Evolutionary conservation across 2,329 filamentous ascomycete species (phyloP).

Genomic region (Nigrospora sphaerica): DNA sequence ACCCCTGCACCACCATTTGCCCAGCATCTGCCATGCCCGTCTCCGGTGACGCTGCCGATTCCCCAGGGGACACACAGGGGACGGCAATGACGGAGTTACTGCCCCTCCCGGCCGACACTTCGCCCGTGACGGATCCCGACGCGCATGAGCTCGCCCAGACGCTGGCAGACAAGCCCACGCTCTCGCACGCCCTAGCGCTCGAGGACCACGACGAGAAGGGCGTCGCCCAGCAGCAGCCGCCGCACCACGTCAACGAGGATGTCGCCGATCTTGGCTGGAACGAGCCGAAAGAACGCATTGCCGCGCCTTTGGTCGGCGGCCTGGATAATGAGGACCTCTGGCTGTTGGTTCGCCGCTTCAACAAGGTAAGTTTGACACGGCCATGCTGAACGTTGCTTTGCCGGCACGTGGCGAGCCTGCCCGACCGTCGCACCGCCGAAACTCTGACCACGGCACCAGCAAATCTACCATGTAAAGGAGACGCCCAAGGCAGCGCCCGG

Average conservation of each 20-base stretch:
- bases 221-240: constrained; percentile 33
- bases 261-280: constrained; percentile 67
- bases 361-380: constrained; percentile 45
- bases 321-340: constrained; percentile 68
- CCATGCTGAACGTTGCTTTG: neutral
- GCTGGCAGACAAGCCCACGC: constrained; percentile 13
- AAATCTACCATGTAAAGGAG: constrained; percentile 62
- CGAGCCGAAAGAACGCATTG: constrained; percentile 46
- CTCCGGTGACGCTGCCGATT: neutral
- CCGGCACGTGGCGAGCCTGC: no score
- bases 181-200: constrained; percentile 36
- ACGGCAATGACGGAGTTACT: constrained; percentile 20
- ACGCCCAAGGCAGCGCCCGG: constrained; percentile 53
- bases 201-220: constrained; percentile 35
- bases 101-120: constrained; percentile 22
- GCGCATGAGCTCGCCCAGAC: constrained; percentile 11
- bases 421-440: constrained; percentile 13
- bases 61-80: neutral
- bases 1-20: no score
- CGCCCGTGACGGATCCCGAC: constrained; percentile 20
- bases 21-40: no score
- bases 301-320: constrained; percentile 56
- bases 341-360: constrained; percentile 64
- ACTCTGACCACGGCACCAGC: constrained; percentile 20
- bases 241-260: constrained; percentile 37